Evolutionary conservation across 192 early-diverging fungal species (phyloP), one percentile per base, ranked within the genome.

Genomic region (Diversispora epigaea): DNA sequence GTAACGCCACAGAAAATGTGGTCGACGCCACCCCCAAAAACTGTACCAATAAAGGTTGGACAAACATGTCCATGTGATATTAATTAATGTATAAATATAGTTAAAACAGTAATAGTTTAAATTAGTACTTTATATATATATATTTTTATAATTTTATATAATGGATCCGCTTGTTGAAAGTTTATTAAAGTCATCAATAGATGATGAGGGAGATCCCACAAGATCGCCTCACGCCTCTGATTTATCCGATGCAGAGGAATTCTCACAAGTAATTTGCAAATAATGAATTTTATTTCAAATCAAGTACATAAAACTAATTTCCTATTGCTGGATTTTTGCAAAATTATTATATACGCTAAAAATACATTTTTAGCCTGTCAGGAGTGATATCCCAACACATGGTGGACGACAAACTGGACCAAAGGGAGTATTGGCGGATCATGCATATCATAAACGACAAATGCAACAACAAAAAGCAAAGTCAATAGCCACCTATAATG

Each of bases 391-490:
- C 1, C 45, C 43, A 32, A 32, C 44, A 61, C 71, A 73, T 73
- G 71, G 71, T 47, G 71, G 71, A 17, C 56, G 17, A 43, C 71
- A 73, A 60, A 86, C 87, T 6, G 87, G 87, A 4, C 87, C 87
- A 54, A 88, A 88, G 70, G 87, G 85, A 54, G 85, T 88, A 2
- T 77, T 84, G 25, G 84, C 85, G 6, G 87, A 88, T 72, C 83
- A 85, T 44, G 82, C 71, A 19, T 81, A 83, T 68, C 81, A 88
- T 62, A 69, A 82, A 10, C 77, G 80, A 39, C 68, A 79, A 44
- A 65, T 78, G 55, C 54, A 71, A 15, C 80, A 80, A 71, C 71
- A 71, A n/a, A 60, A 81, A 6, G 25, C 68, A 2, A 75, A 79
- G 5, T 49, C 68, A 1, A 76, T 78, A 5, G 49, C 76, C 45